Base-by-base conservation (phyloP, 2,329 filamentous ascomycete species). In the Samsoniella hepiali region DNA sequence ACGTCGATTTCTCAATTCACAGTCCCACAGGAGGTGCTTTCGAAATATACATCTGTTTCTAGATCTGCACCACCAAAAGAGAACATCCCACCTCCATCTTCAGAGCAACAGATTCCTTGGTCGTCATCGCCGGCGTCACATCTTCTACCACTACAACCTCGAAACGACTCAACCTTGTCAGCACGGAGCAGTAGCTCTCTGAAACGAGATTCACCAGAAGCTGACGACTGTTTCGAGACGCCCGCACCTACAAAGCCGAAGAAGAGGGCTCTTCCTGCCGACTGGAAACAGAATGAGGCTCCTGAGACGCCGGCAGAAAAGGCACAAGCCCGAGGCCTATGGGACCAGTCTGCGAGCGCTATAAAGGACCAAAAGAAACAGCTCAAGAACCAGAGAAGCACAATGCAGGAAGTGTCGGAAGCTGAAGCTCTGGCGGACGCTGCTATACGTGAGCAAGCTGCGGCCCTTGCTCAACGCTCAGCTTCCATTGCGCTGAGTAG, bases 291-390 rank as follows among this genome's bases (percentile, higher is more conserved):
- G 15, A n/a, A 73, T n/a, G 86, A 83, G 17, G 62, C 51, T 11
- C 78, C 38, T 1, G 44, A 63, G 22, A 63, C 60, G 5, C 60
- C 60, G 9, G 53, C 27, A 13, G 10, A 36, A 34, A 63, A 77
- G 63, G 65, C 74, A 29, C 77, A 74, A 55, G 49, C 45, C 8
- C 32, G 47, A 17, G 70, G 67, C 10, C 81, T 81, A 0, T 96
- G 91, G 91, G 89, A 95, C 68, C 86, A 87, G 17, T 89, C 88
- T 0, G 85, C 86, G 17, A 93, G 89, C 69, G 86, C 86, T 1
- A 78, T 94, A 45, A 92, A 94, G 72, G 89, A 91, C 64, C 88
- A 91, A 69, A 90, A 90, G 75, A 93, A 88, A 75, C 85, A 87
- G 66, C 78, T 93, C 73, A 92, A 78, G 79, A 90, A 75, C 72